These are phyloP conservation scores for Thermomucor indicae-seudaticae DNA, from an alignment of 371 early-diverging fungal genomes.

Conservation along the genomic window DNA sequence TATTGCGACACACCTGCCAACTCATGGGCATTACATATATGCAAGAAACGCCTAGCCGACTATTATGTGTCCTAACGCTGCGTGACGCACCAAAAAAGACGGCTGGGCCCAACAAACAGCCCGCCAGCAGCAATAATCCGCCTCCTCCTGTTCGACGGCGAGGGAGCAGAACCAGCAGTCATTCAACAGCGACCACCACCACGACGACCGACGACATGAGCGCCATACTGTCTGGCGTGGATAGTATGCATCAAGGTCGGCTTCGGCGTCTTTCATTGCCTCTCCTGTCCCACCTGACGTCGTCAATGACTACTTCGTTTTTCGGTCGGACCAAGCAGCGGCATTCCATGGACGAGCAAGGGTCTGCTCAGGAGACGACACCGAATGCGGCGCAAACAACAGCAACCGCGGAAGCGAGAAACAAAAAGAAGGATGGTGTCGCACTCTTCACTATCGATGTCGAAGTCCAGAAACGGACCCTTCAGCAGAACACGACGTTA, in stretches of 20 bases:
- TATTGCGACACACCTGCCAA: constrained; percentile 31
- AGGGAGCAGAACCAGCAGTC: constrained; percentile 10
- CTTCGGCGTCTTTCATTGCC: constrained; percentile 27
- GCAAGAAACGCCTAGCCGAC: constrained; percentile 16
- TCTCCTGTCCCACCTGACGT: constrained; percentile 32
- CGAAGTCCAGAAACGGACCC: constrained; percentile 5
- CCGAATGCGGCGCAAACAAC: not conserved
- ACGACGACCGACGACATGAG: constrained; percentile 3
- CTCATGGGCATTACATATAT: constrained; percentile 40
- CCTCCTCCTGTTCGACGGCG: constrained; percentile 13
- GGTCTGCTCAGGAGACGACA: constrained; percentile 1
- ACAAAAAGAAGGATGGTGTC: constrained; percentile 27
- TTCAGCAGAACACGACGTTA: not conserved
- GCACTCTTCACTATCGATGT: constrained; percentile 31
- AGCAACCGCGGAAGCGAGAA: constrained; percentile 7
- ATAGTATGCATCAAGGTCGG: constrained; percentile 9
- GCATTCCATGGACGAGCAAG: constrained; percentile 23
- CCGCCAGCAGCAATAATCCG: constrained; percentile 1
- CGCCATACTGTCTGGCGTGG: constrained; percentile 1
- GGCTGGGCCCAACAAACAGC: not conserved
- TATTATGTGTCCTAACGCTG: constrained; percentile 32
- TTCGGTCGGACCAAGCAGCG: constrained; percentile 29
- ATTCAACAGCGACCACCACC: constrained; percentile 5
- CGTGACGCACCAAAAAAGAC: constrained; percentile 17
- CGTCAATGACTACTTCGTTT: constrained; percentile 41